These are phyloP conservation scores for Diaporthe citrichinensis DNA, from an alignment of 2,329 filamentous ascomycete species.

Conservation along the genomic window DNA sequence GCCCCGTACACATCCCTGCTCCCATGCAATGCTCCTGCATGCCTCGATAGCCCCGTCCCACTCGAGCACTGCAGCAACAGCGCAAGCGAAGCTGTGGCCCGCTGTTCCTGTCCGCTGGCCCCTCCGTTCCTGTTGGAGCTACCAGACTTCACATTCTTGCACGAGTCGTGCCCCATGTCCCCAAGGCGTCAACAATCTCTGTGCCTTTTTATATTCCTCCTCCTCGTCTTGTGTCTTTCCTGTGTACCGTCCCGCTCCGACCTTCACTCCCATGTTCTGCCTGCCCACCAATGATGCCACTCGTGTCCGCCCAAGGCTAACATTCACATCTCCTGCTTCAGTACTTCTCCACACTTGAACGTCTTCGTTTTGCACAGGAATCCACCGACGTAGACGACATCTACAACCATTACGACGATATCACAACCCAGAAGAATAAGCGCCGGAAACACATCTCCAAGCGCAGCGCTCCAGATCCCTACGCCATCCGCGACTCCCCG, in stretches of 20 bases:
- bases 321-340: slow-evolving; percentile 51
- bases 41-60: slow-evolving; percentile 22
- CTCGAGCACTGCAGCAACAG: slow-evolving; percentile 2
- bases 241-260: neutral
- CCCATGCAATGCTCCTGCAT: slow-evolving; percentile 31
- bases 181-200: slow-evolving; percentile 13
- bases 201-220: slow-evolving; percentile 10
- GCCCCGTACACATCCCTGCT: slow-evolving; percentile 27
- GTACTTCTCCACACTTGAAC: slow-evolving; percentile 82
- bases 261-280: neutral
- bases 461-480: slow-evolving; percentile 48
- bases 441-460: slow-evolving; percentile 49
- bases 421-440: slow-evolving; percentile 48
- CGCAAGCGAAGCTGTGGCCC: slow-evolving; percentile 32
- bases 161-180: slow-evolving; percentile 24
- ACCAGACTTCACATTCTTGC: slow-evolving; percentile 16
- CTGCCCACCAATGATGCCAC: slow-evolving; percentile 13
- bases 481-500: slow-evolving; percentile 51
- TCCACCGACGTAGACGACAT: slow-evolving; percentile 53
- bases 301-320: neutral
- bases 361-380: slow-evolving; percentile 73
- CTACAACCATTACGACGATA: slow-evolving; percentile 54
- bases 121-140: slow-evolving; percentile 8
- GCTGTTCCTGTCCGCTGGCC: slow-evolving; percentile 34
- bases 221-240: neutral